Base-by-base conservation (phyloP, 306 rosid genomes). In the Trifolium pratense region DNA sequence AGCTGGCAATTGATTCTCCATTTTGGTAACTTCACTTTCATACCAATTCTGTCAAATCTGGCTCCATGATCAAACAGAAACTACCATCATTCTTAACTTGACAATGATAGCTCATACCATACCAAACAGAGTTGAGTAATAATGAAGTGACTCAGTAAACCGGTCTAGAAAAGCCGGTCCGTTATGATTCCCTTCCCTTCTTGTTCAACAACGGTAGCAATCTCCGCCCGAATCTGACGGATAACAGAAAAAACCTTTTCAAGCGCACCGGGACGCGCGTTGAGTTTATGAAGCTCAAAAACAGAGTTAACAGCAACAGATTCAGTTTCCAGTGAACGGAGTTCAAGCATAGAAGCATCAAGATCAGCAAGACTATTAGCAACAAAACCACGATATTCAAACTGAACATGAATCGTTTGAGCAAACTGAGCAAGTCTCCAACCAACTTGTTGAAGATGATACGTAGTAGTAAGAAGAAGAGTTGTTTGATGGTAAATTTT, bases 351-450 rank as follows among this genome's bases (percentile, higher is more conserved):
- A 0, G 96, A 88, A 2, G 96, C 87, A 31, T 94, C 93, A 5
- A 94, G 90, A 85, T 94, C 99, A 0, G 97, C 96, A 2, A 94
- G 56, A 57, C 97, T 89, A 46, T 79, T 94, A 0, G 95, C 96
- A 0, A 94, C 97, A 25, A 89, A 91, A 10, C 99, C 97, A 26
- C 97, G 71, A 75, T 87, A 94, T 40, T 94, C 96, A 12, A 94
- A 91, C 71, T 86, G 86, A 0, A 94, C 96, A 39, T 88, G 84
- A 14, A 94, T 87, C 2, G 78, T 83, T 29, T 90, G 96, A 0
- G 99, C 99, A 0, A 94, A 40, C 26, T 88, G 95, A 3, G 99
- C 99, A 6, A 94, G 92, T 32, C 90, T 94, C 97, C 96, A 89
- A 0, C 99, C 99, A 10, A 94, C 99, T 49, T 91, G 91, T 26